These are phyloP conservation scores for Microstegium vimineum DNA, from an alignment of 176 grass and related monocot species.

Conservation along the genomic window DNA sequence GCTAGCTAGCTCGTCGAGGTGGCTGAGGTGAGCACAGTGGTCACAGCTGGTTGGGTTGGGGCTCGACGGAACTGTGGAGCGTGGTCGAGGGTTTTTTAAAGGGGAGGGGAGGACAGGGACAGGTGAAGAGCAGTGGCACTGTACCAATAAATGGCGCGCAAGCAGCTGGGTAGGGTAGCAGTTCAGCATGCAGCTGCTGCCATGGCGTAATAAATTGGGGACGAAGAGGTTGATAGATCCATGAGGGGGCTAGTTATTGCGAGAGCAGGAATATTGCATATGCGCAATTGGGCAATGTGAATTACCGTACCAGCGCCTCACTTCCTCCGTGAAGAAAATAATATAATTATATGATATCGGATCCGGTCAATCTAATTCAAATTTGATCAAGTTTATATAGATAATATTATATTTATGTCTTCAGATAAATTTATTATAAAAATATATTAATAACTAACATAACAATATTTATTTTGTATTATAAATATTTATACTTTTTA, in stretches of 20 bases:
- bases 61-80: background rate
- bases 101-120: constrained; percentile 1
- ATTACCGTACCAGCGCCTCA: no score
- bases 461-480: no score
- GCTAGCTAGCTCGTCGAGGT: background rate
- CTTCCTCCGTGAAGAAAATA: no score
- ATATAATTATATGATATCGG: no score
- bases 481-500: no score
- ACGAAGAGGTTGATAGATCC: constrained; percentile 7
- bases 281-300: background rate
- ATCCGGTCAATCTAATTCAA: no score
- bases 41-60: background rate
- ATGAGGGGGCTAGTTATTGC: constrained; percentile 3
- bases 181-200: background rate
- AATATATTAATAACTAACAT: no score
- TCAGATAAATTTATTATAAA: no score
- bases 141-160: constrained; percentile 8
- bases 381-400: no score
- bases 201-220: constrained; percentile 22
- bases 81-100: constrained; percentile 20
- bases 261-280: background rate
- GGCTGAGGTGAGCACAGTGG: background rate
- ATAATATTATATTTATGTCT: no score
- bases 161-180: background rate
- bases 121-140: background rate